These are phyloP conservation scores for Sistotremastrum niveocremeum DNA, from an alignment of 768 basidiomycete species.

Conservation along the genomic window DNA sequence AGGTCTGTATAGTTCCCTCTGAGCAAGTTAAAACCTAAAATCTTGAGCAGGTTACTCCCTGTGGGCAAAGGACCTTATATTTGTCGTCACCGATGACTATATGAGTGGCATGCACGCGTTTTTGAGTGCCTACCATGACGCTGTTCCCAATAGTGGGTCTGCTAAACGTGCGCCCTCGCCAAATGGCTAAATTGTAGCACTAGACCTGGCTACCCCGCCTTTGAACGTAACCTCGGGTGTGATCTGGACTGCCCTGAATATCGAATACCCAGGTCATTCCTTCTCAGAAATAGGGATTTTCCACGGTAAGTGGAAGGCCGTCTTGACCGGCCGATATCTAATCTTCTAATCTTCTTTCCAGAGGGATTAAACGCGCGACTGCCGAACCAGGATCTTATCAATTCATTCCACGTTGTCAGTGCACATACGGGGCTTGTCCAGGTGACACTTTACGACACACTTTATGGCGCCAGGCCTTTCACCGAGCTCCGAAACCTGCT, in stretches of 20 bases:
- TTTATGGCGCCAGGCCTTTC: conserved; percentile 21
- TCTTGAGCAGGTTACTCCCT: conserved; percentile 53
- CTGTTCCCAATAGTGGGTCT: conserved; percentile 26
- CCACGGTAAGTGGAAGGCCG: conserved; percentile 45
- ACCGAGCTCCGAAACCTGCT: conserved; percentile 7
- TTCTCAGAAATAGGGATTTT: conserved; percentile 94
- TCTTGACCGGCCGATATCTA: not conserved
- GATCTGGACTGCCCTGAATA: conserved; percentile 88
- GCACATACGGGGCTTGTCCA: conserved; percentile 64
- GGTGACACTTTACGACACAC: conserved; percentile 67
- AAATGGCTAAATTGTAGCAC: too few relatives aligned
- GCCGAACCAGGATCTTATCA: conserved; percentile 91
- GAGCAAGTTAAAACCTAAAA: not conserved
- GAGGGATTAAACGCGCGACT: conserved; percentile 92
- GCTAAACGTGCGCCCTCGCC: too few relatives aligned
- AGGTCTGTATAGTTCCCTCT: conserved; percentile 31
- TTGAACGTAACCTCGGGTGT: conserved; percentile 65
- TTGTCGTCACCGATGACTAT: conserved; percentile 81
- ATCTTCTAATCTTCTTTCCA: conserved; percentile 17
- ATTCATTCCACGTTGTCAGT: conserved; percentile 63
- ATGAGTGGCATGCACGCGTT: conserved; percentile 90
- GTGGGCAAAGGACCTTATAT: conserved; percentile 91
- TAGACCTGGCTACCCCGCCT: conserved; percentile 55
- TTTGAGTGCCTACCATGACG: conserved; percentile 71
- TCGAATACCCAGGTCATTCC: conserved; percentile 95